A percentile compares a stretch with the other conserved stretches of the same genome.
Conservation (phyloP, 345 rosid genomes). For the Eucalyptus albens region DNA sequence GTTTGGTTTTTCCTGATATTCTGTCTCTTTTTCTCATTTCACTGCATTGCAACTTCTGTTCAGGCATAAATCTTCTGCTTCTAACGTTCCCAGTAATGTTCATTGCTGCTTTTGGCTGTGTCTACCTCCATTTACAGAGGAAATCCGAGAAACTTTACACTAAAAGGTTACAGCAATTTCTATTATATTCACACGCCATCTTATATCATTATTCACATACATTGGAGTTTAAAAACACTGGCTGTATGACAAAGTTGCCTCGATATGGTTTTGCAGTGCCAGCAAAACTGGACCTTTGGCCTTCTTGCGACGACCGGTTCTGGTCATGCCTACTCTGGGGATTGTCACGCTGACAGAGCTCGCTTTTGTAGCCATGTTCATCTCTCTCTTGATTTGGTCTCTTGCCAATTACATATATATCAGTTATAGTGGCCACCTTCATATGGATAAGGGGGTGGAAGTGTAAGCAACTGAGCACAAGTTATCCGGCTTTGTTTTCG, state of each 20-base stretch:
- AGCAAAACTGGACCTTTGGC: background rate
- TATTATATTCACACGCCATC: background rate
- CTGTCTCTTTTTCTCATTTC: background rate
- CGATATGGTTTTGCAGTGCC: background rate
- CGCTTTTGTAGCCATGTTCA: conserved; percentile 17
- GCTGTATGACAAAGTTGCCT: background rate
- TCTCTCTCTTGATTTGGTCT: conserved; percentile 16
- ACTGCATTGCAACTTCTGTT: background rate
- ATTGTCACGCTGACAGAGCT: conserved; percentile 26
- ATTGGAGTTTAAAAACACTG: background rate
- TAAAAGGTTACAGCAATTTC: background rate
- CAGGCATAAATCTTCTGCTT: conserved; percentile 53
- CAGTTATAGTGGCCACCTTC: conserved; percentile 35
- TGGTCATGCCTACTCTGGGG: conserved; percentile 32
- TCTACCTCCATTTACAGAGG: conserved; percentile 44
- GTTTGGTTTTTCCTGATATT: background rate
- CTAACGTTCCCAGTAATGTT: conserved; percentile 52
- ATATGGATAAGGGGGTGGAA: conserved; percentile 18
- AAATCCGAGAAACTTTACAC: background rate
- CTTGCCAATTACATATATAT: conserved; percentile 4
- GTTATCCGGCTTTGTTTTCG: background rate
- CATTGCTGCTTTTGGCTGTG: conserved; percentile 42
- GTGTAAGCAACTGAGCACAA: conserved; percentile 6
- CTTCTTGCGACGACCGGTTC: conserved; percentile 6
- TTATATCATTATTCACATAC: background rate